A percentile compares a stretch with the other conserved stretches of the same genome.
phyloP scores from a whole-genome alignment of 73 alveolate species.

The Paramecium biaurelia region DNA sequence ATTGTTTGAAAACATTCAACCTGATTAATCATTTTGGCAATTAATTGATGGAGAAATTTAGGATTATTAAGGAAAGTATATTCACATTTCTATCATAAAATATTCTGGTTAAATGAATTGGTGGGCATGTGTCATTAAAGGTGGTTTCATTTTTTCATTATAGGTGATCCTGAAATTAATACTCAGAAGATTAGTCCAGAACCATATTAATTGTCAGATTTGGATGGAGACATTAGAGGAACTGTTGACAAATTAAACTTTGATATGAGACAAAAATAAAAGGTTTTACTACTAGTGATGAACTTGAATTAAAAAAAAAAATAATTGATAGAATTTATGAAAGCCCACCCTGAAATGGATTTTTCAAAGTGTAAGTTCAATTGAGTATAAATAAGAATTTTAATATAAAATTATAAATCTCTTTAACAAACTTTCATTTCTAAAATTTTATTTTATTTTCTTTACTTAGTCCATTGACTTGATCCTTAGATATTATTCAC shows the following conservation, averaged over 20 bases:
- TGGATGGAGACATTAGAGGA: slow-evolving; percentile 94
- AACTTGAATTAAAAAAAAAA: slow-evolving; percentile 83
- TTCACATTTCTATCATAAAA: slow-evolving; percentile 79
- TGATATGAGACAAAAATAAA: slow-evolving; percentile 91
- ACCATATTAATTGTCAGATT: slow-evolving; percentile 90
- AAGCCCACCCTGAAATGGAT: slow-evolving; percentile 98
- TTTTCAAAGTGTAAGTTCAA: slow-evolving; percentile 94
- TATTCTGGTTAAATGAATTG: slow-evolving; percentile 81
- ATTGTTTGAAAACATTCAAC: slow-evolving; percentile 79
- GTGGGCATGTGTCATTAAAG: slow-evolving; percentile 93
- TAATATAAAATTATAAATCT: background rate
- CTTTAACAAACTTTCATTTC: background rate
- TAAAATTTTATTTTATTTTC: too few relatives aligned
- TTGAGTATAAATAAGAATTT: slow-evolving; percentile 15
- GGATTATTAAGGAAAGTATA: slow-evolving; percentile 67
- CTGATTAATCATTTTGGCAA: slow-evolving; percentile 90
- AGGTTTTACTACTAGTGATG: slow-evolving; percentile 94
- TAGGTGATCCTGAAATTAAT: slow-evolving; percentile 86
- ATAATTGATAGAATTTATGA: slow-evolving; percentile 89
- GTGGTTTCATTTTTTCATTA: background rate
- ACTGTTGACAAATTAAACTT: slow-evolving; percentile 98
- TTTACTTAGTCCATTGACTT: background rate
- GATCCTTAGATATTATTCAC: background rate
- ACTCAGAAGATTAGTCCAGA: slow-evolving; percentile 96
- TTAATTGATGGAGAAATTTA: slow-evolving; percentile 78